Percentiles rank a stretch among this genome's conserved stretches.
phyloP scores from a whole-genome alignment of 345 rosid species.

The Microthlaspi erraticum region DNA sequence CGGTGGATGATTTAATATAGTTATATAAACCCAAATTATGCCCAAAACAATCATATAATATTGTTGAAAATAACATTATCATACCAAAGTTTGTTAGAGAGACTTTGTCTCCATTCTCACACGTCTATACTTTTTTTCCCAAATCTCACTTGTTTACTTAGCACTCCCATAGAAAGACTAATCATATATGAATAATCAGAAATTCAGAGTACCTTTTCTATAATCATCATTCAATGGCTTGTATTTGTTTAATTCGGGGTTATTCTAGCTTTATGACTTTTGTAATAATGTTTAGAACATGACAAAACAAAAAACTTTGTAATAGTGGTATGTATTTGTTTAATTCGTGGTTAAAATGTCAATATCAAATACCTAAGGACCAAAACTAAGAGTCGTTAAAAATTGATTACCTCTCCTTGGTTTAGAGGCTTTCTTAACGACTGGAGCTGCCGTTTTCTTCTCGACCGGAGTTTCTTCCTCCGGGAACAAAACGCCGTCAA shows the following conservation, averaged over 20 bases:
- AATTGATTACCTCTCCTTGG: conserved; percentile 69
- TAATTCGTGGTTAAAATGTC: conserved; percentile 28
- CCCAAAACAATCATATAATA: neutral
- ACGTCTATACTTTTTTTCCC: conserved; percentile 15
- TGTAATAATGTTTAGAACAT: neutral
- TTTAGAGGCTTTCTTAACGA: conserved; percentile 46
- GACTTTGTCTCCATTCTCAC: conserved; percentile 37
- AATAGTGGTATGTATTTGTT: conserved; percentile 12
- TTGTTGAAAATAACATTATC: conserved; percentile 6
- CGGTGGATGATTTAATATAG: conserved; percentile 41
- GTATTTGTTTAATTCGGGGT: no score
- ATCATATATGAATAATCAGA: conserved; percentile 20
- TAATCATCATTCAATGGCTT: conserved; percentile 26
- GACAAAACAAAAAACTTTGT: neutral
- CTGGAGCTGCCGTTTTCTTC: conserved; percentile 45
- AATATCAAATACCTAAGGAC: conserved; percentile 4
- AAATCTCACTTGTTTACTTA: conserved; percentile 29
- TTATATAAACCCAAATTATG: conserved; percentile 19
- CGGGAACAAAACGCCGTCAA: conserved; percentile 74
- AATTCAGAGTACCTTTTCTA: conserved; percentile 19
- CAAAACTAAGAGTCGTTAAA: conserved; percentile 1
- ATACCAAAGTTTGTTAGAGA: conserved; percentile 32
- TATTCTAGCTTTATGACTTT: conserved; percentile 8
- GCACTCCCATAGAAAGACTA: conserved; percentile 25
- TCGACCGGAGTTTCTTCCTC: conserved; percentile 49